Evolutionary conservation across 495 filamentous ascomycete genomes (phyloP), one percentile per base, ranked within the genome.

Genomic region (Aspergillus avenaceus): DNA sequence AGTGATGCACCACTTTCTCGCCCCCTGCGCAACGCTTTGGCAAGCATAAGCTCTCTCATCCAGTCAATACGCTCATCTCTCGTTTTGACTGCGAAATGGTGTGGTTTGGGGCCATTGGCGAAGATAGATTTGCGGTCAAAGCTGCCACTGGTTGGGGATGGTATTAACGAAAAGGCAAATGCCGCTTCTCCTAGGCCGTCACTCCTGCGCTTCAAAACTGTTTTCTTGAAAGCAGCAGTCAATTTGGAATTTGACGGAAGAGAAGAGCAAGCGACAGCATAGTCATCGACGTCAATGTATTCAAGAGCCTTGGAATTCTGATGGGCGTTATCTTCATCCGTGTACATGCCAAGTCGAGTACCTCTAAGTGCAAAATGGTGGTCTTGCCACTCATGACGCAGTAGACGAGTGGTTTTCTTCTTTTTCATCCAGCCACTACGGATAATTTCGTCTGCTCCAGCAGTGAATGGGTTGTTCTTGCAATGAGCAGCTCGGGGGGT

Each of bases 1-100:
- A 96, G 74, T 64, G 85, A 83, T 41, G 80, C 95, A 8, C 91
- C 91, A 54, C 86, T 83, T 13, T 84, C 83, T 71, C 90, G 89
- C 61, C 88, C 86, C 0, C 36, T 31, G 72, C 81, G 85, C 49
- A 90, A 70, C 18, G 92, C 91, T 65, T 91, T 96, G 4, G 92
- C 91, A 19, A 98, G 82, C 93, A 98, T 97, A 43, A 98, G 67
- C 77, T 97, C 91, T 2, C 93, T 74, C 93, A 97, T 96, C 93
- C 93, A 98, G 55, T 96, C 92, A 50, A 97, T 96, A 25, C 93
- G 79, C 64, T 96, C 87, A 50, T 97, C 90, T 0, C 90, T 77
- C 47, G 75, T 80, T 65, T 86, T 85, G 48, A 97, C 92, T 0
- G 92, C 88, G 58, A 98, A 97, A 60, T 96, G 88, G 59, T 98